These are phyloP conservation scores for Perkinsus marinus DNA, from an alignment of 169 alveolate genomes.

Conservation along the genomic window DNA sequence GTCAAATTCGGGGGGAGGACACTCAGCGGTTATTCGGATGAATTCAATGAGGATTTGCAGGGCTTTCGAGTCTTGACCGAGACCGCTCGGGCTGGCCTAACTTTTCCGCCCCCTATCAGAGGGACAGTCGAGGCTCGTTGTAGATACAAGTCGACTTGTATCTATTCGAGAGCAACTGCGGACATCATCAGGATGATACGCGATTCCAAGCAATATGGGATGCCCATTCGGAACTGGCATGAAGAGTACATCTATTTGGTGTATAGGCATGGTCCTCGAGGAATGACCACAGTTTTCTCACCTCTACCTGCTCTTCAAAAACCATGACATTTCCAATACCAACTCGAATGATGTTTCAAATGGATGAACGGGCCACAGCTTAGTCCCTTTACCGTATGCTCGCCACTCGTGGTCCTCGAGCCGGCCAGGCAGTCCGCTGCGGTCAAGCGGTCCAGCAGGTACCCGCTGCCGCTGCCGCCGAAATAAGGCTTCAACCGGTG, in stretches of 20 bases:
- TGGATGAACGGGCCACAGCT: not conserved
- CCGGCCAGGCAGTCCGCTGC: not conserved
- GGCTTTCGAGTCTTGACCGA: too few species aligned
- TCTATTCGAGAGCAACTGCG: too few species aligned
- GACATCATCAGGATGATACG: too few species aligned
- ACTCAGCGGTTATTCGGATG: too few species aligned
- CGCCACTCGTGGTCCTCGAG: not conserved
- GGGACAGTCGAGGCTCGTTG: too few species aligned
- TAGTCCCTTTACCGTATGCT: not conserved
- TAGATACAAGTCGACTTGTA: too few species aligned
- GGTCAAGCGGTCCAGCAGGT: not conserved
- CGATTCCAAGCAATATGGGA: not conserved
- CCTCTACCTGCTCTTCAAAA: not conserved
- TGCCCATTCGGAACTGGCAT: not conserved
- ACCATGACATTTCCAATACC: not conserved
- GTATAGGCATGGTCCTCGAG: not conserved
- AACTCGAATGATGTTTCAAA: too few species aligned
- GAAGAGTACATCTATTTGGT: not conserved
- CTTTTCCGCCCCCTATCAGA: too few species aligned
- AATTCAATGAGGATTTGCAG: too few species aligned
- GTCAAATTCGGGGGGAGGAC: too few species aligned
- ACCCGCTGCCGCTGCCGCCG: not conserved
- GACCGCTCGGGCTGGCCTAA: too few species aligned
- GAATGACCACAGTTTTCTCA: not conserved
- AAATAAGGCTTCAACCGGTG: not conserved